phyloP scores from a whole-genome alignment of 768 basidiomycete species.

The Leccinum broughii region DNA sequence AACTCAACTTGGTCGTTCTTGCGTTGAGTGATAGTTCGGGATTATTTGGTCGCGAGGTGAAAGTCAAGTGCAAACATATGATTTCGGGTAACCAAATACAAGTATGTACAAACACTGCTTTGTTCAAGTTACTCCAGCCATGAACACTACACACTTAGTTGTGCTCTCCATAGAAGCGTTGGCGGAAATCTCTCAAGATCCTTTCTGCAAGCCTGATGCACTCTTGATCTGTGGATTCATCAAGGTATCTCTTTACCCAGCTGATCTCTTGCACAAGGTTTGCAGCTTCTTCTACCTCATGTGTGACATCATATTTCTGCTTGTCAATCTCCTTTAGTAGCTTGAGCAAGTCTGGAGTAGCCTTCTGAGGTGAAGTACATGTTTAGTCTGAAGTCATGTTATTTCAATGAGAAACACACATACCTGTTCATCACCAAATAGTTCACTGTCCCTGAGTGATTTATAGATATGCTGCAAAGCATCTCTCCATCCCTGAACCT shows the following conservation, averaged over 20 bases:
- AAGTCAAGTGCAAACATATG: too few species aligned
- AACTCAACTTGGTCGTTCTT: too few species aligned
- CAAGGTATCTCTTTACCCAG: neutral
- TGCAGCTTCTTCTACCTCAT: constrained; percentile 13
- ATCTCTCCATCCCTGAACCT: constrained; percentile 18
- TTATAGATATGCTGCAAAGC: constrained; percentile 6
- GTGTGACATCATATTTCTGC: constrained; percentile 22
- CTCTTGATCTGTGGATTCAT: constrained; percentile 4
- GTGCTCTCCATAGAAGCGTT: constrained; percentile 17
- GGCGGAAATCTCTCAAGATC: constrained; percentile 25
- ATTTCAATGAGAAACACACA: neutral
- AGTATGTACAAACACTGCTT: neutral
- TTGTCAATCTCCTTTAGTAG: constrained; percentile 25
- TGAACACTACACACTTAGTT: neutral
- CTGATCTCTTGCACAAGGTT: constrained; percentile 11
- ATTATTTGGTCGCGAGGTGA: neutral
- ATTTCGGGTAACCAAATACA: constrained; percentile 2
- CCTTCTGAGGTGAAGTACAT: constrained; percentile 7
- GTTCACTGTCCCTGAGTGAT: neutral
- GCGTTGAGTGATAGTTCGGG: neutral
- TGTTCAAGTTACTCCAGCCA: neutral
- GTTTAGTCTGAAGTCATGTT: neutral
- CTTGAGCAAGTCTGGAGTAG: constrained; percentile 14
- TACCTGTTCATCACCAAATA: constrained; percentile 27
- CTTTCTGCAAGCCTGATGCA: constrained; percentile 6